Evolutionary conservation across 495 filamentous ascomycete species (phyloP).

Genomic region (Xylaria nigripes): DNA sequence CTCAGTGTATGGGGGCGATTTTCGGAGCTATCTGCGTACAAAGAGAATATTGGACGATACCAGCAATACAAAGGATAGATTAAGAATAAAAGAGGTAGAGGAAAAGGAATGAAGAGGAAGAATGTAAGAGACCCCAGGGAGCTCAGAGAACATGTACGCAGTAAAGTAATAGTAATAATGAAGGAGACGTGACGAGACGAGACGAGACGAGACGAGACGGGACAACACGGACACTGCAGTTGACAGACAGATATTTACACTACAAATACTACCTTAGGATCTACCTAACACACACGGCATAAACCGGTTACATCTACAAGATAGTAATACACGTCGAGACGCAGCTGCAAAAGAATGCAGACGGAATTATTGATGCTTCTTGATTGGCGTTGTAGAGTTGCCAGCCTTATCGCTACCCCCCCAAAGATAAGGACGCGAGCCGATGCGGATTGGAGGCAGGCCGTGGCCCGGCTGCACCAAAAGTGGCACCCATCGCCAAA

Average conservation of each 20-base stretch:
- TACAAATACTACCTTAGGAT: background rate
- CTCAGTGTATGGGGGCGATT: background rate
- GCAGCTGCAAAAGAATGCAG: background rate
- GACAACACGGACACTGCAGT: background rate
- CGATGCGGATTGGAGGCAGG: background rate
- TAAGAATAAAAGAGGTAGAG: background rate
- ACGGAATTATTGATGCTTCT: background rate
- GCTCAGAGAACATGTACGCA: background rate
- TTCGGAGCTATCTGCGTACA: background rate
- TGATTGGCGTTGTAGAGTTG: background rate
- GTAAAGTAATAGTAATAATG: background rate
- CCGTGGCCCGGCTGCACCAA: background rate
- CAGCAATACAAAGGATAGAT: background rate
- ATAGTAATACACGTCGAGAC: background rate
- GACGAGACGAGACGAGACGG: background rate
- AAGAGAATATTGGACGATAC: too few species aligned
- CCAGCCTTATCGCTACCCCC: conserved; percentile 8
- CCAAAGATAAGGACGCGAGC: background rate
- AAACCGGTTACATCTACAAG: background rate
- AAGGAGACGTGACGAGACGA: background rate
- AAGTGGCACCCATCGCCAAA: background rate
- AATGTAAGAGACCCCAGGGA: too few species aligned
- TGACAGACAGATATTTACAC: background rate
- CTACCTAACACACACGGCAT: background rate
- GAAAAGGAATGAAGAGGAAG: background rate